Evolutionary conservation across 805 yeast species (phyloP).

Genomic region (Groenewaldozyma salmanticensis): DNA sequence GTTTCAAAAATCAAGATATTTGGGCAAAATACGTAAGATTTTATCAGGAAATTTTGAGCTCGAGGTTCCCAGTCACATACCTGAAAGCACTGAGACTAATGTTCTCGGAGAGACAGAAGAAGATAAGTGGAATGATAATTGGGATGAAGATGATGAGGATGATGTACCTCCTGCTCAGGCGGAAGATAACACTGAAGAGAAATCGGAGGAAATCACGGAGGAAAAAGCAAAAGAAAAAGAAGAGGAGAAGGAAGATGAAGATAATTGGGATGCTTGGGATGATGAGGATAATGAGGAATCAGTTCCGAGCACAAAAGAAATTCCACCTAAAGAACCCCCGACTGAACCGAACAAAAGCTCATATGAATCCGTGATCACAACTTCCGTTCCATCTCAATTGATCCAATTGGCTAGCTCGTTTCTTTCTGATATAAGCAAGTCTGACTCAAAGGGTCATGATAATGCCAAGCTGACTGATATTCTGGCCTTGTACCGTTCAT

Average conservation of each 20-base stretch:
- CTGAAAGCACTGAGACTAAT: neutral
- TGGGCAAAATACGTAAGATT: conserved; percentile 12
- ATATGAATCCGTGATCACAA: neutral
- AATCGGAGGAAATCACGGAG: conserved; percentile 1
- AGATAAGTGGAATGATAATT: conserved; percentile 14
- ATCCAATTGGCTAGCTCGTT: neutral
- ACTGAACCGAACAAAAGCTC: neutral
- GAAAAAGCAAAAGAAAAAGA: conserved; percentile 6
- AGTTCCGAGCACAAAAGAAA: conserved; percentile 20
- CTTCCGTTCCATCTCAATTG: too few relatives aligned
- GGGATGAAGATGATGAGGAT: conserved; percentile 8
- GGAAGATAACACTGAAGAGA: conserved; percentile 7
- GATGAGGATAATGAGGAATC: conserved; percentile 19
- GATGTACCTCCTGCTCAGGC: too few relatives aligned
- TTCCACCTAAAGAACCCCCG: neutral
- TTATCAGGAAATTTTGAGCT: conserved; percentile 1
- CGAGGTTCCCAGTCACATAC: neutral
- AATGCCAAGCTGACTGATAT: conserved; percentile 9
- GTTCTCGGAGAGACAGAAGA: conserved; percentile 8
- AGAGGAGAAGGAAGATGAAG: conserved; percentile 2
- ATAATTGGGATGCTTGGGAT: conserved; percentile 3
- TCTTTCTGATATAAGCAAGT: neutral
- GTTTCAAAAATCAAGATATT: conserved; percentile 10
- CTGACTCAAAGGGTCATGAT: neutral
- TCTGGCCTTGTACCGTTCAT: conserved; percentile 17